A percentile compares a stretch with the other conserved stretches of the same genome.
Conservation (phyloP, 768 basidiomycete genomes). For the Cytidiella melzeri region DNA sequence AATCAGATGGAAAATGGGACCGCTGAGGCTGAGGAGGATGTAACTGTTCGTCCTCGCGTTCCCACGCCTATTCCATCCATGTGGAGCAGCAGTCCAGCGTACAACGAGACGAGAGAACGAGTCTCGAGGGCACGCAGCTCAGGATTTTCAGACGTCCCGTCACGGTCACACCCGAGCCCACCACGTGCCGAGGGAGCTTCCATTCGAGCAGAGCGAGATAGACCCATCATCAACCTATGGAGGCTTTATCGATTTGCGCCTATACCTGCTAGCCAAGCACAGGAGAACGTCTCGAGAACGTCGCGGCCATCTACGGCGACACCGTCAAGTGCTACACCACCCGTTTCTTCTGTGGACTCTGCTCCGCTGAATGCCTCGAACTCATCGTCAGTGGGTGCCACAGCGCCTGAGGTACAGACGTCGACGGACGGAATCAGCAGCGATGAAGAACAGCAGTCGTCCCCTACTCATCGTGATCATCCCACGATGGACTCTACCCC, state of each 20-base stretch:
- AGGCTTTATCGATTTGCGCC: slow-evolving; percentile 77
- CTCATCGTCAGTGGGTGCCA: not conserved
- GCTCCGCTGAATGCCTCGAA: too few relatives aligned
- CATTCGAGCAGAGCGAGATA: slow-evolving; percentile 30
- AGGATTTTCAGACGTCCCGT: not conserved
- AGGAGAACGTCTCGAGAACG: not conserved
- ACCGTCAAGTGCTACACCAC: not conserved
- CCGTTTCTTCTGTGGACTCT: not conserved
- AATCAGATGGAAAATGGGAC: not conserved
- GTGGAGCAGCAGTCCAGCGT: not conserved
- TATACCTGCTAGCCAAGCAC: slow-evolving; percentile 34
- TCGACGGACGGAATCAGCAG: not conserved
- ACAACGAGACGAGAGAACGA: not conserved
- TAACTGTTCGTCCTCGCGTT: not conserved
- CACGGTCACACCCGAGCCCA: not conserved
- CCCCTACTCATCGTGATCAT: not conserved
- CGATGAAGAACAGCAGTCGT: not conserved
- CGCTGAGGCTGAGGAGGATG: not conserved
- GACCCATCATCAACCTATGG: slow-evolving; percentile 71
- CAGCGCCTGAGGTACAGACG: not conserved
- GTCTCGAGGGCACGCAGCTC: not conserved
- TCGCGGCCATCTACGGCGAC: not conserved
- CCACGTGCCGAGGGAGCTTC: not conserved
- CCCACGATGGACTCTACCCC: not conserved
- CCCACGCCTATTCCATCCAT: not conserved